These are phyloP conservation scores for Phytophthora podocarpi DNA, from an alignment of 352 stramenopile genomes.

Conservation along the genomic window DNA sequence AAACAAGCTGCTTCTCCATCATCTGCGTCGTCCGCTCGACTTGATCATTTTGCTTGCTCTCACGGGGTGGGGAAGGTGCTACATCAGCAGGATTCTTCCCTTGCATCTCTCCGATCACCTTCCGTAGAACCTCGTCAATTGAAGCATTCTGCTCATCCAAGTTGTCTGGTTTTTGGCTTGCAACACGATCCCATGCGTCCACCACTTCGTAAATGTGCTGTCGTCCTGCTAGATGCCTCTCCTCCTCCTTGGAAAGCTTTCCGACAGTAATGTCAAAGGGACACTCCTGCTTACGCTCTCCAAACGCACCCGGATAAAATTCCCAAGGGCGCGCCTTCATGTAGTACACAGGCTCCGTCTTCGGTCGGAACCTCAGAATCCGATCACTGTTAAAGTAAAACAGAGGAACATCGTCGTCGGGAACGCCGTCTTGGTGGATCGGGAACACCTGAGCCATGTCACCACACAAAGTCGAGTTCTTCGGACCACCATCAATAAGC, in stretches of 20 bases:
- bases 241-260: slow-evolving; percentile 36
- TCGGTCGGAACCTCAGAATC: slow-evolving; percentile 41
- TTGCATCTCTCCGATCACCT: slow-evolving; percentile 23
- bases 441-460: slow-evolving; percentile 59
- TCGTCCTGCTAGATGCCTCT: slow-evolving; percentile 32
- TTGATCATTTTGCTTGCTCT: slow-evolving; percentile 22
- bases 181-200: slow-evolving; percentile 32
- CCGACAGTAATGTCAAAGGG: slow-evolving; percentile 48
- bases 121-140: slow-evolving; percentile 28
- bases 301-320: slow-evolving; percentile 44
- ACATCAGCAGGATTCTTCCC: slow-evolving; percentile 14
- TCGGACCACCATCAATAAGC: slow-evolving; percentile 18
- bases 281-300: slow-evolving; percentile 43
- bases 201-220: slow-evolving; percentile 43
- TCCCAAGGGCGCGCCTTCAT: slow-evolving; percentile 42
- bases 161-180: slow-evolving; percentile 16
- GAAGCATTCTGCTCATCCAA: slow-evolving; percentile 31
- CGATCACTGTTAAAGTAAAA: slow-evolving; percentile 72
- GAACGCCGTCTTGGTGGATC: slow-evolving; percentile 27
- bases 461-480: slow-evolving; percentile 50
- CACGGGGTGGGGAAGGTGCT: slow-evolving; percentile 10
- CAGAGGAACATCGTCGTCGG: slow-evolving; percentile 32
- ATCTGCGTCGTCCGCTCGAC: slow-evolving; percentile 18
- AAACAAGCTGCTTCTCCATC: slow-evolving; percentile 41
- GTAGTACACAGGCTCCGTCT: slow-evolving; percentile 46